A percentile compares a stretch with the other conserved stretches of the same genome.
phyloP scores from a whole-genome alignment of 2,329 filamentous ascomycete species.

The Monilinia vaccinii-corymbosi region DNA sequence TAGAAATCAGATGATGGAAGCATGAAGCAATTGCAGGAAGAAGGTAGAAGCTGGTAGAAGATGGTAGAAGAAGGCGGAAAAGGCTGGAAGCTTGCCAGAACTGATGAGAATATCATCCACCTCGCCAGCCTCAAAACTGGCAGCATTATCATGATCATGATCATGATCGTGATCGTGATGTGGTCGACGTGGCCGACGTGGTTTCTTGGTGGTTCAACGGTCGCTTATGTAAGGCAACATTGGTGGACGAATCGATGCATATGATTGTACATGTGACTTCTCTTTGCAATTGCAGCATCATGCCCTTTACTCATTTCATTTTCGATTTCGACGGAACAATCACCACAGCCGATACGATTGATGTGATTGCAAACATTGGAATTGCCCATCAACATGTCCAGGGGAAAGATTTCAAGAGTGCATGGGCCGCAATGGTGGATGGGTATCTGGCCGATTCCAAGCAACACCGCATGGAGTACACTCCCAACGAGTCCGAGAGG shows the following conservation, averaged over 20 bases:
- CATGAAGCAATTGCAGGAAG: neutral
- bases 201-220: neutral
- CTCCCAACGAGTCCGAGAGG: conserved; percentile 14
- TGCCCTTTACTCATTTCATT: conserved; percentile 14
- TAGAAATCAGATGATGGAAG: neutral
- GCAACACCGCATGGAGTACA: conserved; percentile 14
- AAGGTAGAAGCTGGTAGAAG: neutral
- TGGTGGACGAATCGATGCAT: neutral
- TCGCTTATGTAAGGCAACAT: neutral
- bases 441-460: conserved; percentile 19
- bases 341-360: conserved; percentile 26
- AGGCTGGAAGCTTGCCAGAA: neutral
- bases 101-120: neutral
- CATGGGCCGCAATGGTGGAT: conserved; percentile 11
- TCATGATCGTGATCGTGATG: neutral
- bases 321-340: conserved; percentile 30
- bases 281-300: too few relatives aligned
- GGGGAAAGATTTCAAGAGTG: conserved; percentile 7
- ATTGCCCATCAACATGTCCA: conserved; percentile 10
- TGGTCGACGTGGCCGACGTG: neutral
- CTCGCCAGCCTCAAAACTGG: neutral
- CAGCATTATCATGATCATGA: neutral
- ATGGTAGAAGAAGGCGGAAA: neutral
- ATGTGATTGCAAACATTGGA: conserved; percentile 15
- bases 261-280: neutral